These are phyloP conservation scores for Aspergillus coremiiformis DNA, from an alignment of 495 filamentous ascomycete genomes.

Conservation along the genomic window DNA sequence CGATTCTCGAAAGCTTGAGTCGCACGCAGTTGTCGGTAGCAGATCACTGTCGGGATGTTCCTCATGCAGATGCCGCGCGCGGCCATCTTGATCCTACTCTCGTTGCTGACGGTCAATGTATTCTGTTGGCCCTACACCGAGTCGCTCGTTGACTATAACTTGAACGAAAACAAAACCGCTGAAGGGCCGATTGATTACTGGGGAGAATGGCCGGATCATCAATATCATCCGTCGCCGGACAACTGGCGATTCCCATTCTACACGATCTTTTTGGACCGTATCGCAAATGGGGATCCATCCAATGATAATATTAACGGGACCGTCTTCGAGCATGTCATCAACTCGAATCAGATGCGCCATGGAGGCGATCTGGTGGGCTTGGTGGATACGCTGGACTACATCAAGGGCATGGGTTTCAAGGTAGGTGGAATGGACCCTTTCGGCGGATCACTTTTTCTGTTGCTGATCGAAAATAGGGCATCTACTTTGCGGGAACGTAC, in stretches of 20 bases:
- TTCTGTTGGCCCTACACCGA: constrained; percentile 49
- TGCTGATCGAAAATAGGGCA: constrained; percentile 34
- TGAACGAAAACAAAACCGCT: constrained; percentile 56
- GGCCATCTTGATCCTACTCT: neutral
- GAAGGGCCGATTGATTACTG: constrained; percentile 56
- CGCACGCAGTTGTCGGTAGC: neutral
- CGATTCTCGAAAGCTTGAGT: neutral
- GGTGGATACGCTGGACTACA: constrained; percentile 60
- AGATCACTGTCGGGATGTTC: neutral
- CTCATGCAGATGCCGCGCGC: neutral
- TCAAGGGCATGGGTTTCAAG: constrained; percentile 70
- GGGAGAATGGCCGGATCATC: constrained; percentile 46
- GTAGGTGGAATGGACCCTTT: constrained; percentile 22
- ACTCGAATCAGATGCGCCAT: constrained; percentile 63
- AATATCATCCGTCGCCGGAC: constrained; percentile 49
- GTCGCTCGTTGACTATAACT: constrained; percentile 46
- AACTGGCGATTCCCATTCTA: constrained; percentile 75
- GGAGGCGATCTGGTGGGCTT: constrained; percentile 63
- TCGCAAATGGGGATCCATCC: constrained; percentile 62
- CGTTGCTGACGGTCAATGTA: constrained; percentile 21
- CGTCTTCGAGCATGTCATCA: constrained; percentile 59
- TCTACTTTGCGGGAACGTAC: constrained; percentile 64
- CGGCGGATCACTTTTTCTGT: neutral
- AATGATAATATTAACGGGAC: constrained; percentile 69
- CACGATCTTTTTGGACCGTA: constrained; percentile 62